These are phyloP conservation scores for Monilinia aucupariae DNA, from an alignment of 2,329 filamentous ascomycete genomes.

Conservation along the genomic window DNA sequence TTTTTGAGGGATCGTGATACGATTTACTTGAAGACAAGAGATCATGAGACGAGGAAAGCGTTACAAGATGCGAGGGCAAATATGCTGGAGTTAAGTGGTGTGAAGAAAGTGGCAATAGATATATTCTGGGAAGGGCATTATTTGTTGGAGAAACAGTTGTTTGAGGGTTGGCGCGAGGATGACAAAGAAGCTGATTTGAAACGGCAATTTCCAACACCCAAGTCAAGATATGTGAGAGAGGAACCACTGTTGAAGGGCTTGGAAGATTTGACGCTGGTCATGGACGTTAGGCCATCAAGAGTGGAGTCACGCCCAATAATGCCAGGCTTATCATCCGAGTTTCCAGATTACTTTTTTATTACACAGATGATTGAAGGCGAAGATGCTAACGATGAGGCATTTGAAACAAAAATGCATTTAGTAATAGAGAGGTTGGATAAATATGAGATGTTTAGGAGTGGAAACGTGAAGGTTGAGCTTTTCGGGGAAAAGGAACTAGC, in stretches of 20 bases:
- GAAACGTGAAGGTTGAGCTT: neutral
- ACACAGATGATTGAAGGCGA: neutral
- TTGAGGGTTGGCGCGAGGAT: neutral
- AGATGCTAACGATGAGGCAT: neutral
- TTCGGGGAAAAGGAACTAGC: neutral
- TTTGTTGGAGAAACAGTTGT: conserved; percentile 8
- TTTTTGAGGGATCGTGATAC: conserved; percentile 6
- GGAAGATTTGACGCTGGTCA: conserved; percentile 1
- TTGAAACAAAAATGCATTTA: neutral
- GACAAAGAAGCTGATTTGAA: too few relatives aligned
- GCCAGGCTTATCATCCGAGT: too few relatives aligned
- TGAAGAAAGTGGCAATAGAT: neutral
- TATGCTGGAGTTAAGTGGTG: neutral
- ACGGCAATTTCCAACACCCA: neutral
- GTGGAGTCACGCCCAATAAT: neutral
- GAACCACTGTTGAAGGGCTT: conserved; percentile 6
- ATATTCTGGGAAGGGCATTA: neutral
- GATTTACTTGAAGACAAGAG: neutral
- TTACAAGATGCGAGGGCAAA: conserved; percentile 1
- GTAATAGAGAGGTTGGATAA: neutral
- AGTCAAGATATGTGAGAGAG: neutral
- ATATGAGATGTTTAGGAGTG: neutral
- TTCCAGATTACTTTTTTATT: neutral
- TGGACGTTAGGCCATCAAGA: neutral
- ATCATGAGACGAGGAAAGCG: neutral